phyloP scores from a whole-genome alignment of 2,329 filamentous ascomycete species.

The Ceratocystis albifundus region DNA sequence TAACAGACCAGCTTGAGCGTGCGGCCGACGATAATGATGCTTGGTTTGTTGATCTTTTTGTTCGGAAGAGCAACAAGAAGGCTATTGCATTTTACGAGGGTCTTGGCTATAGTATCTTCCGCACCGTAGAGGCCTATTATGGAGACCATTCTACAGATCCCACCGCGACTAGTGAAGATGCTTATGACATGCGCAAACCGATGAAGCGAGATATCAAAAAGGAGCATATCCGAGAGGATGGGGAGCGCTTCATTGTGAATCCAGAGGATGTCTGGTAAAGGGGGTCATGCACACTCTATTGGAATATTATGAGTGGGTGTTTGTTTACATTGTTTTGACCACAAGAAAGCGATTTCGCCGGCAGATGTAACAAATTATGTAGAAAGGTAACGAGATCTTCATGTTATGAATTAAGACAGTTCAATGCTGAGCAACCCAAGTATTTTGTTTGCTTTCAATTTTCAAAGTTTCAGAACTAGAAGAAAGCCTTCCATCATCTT shows the following conservation, averaged over 20 bases:
- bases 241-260: slow-evolving; percentile 63
- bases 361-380: background rate
- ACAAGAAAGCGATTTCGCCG: too few relatives aligned
- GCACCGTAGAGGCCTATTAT: slow-evolving; percentile 85
- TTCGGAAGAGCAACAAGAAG: slow-evolving; percentile 74
- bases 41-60: slow-evolving; percentile 95
- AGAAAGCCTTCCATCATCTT: too few relatives aligned
- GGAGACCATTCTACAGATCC: slow-evolving; percentile 64
- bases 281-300: background rate
- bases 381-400: background rate
- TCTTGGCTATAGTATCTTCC: slow-evolving; percentile 85
- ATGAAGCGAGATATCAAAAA: slow-evolving; percentile 66
- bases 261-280: slow-evolving; percentile 77
- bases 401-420: background rate
- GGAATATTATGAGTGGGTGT: background rate
- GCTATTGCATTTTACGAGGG: slow-evolving; percentile 82
- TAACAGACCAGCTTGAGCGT: slow-evolving; percentile 72
- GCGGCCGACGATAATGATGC: slow-evolving; percentile 70
- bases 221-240: slow-evolving; percentile 68
- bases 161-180: slow-evolving; percentile 61
- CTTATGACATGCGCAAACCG: slow-evolving; percentile 93
- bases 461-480: too few relatives aligned
- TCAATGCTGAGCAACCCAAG: too few relatives aligned
- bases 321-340: too few relatives aligned
- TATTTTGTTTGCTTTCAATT: too few relatives aligned